Evolutionary conservation across 1,139 yeast species (phyloP).

Genomic region (Candida tunisiensis): DNA sequence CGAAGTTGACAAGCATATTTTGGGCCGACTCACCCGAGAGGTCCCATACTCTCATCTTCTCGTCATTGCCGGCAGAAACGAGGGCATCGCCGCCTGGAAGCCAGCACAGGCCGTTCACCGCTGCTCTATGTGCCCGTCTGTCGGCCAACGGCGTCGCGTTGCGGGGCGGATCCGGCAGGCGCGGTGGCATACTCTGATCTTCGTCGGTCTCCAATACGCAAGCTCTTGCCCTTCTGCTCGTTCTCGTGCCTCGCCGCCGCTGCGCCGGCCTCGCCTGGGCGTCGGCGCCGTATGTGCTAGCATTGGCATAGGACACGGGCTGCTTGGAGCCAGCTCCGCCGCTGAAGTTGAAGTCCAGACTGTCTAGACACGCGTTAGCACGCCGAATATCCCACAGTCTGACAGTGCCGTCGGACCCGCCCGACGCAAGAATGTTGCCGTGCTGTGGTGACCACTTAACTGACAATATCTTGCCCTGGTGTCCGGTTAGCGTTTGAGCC

Average conservation of each 20-base stretch:
- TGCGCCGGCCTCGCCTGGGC: too few species aligned
- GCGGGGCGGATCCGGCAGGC: too few species aligned
- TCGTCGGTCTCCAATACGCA: too few species aligned
- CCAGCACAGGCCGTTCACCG: slow-evolving; percentile 65
- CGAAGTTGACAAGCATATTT: slow-evolving; percentile 57
- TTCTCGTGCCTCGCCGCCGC: too few species aligned
- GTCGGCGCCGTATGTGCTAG: slow-evolving; percentile 10
- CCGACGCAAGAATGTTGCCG: slow-evolving; percentile 46
- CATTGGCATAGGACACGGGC: too few species aligned
- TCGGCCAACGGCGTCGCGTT: slow-evolving; percentile 10
- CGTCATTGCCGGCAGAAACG: slow-evolving; percentile 59
- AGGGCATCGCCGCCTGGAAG: slow-evolving; percentile 42
- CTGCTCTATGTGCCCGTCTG: slow-evolving; percentile 46
- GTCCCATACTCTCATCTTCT: slow-evolving; percentile 63
- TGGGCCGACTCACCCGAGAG: slow-evolving; percentile 27
- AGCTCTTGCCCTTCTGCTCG: too few species aligned
- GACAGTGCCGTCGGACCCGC: slow-evolving; percentile 51
- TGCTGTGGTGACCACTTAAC: slow-evolving; percentile 68
- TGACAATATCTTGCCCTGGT: slow-evolving; percentile 42
- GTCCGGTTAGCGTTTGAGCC: slow-evolving; percentile 54
- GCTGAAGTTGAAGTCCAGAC: slow-evolving; percentile 37
- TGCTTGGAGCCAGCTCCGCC: too few species aligned
- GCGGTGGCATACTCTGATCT: too few species aligned
- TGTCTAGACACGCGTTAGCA: slow-evolving; percentile 44
- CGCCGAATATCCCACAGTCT: slow-evolving; percentile 63